Base-by-base conservation (phyloP, 2,329 filamentous ascomycete species). In the Graphilbum fragrans region DNA sequence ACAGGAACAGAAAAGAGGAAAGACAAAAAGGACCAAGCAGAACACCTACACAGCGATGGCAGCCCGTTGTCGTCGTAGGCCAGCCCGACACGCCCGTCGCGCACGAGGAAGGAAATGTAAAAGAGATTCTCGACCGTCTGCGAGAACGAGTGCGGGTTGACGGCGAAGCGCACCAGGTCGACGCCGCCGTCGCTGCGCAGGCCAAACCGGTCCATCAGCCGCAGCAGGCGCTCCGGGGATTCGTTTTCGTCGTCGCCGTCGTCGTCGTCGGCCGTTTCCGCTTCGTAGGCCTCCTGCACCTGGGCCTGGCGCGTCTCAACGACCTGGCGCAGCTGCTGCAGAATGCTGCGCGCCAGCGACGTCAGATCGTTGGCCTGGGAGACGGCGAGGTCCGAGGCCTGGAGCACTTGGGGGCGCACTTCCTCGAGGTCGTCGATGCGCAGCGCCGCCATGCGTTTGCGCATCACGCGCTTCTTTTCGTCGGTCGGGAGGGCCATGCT, bases 61-160 rank as follows among this genome's bases (percentile, higher is more conserved):
- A 94, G 63, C 2, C 74, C 79, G 45, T 82, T 64, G 12, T 77
- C 70, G 53, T 95, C 88, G 42, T 77, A 72, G 3, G 74, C 68
- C n/a, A 98, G 70, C 27, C 76, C 77, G 6, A 87, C 74, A 45
- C 74, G 77, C 11, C 87, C 87, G 60, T 98, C 92, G 44, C 85
- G 78, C 45, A 96, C 86, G 46, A 98, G 64, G 55, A 98, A 98
- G 56, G 86, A 93, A 51, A 94, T 76, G 57, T 96, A 96, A 60
- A 98, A 98, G 52, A 98, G 69, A 53, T 98, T 98, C 58, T 98
- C 92, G 7, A 98, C 80, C 0, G 87, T 94, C 60, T 98, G 92
- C 0, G 86, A 86, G 53, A 96, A 98, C 1, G 86, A 94, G 32
- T 66, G 66, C 1, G 92, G 92, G 52, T 98, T 94, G 48, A 96